Conservation (phyloP, 2,329 filamentous ascomycete genomes). For the Clarireedia hainanense region DNA sequence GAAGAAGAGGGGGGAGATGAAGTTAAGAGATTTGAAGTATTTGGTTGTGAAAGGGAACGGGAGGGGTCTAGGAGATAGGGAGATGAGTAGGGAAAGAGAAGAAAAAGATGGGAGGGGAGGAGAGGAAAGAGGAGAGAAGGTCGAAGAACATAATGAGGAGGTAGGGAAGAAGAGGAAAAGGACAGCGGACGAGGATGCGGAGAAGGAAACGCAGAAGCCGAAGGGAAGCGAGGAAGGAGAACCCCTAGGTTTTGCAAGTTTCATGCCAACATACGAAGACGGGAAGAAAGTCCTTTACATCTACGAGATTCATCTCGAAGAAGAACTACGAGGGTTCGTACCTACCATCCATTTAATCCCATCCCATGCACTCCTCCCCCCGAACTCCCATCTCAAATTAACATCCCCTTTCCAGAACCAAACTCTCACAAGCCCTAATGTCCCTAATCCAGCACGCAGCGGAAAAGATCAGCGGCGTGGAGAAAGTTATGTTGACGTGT, state of each 20-base stretch:
- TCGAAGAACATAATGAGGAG: neutral
- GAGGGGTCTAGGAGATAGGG: neutral
- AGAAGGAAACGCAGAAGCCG: neutral
- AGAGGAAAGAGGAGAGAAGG: neutral
- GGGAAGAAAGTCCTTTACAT: slow-evolving; percentile 62
- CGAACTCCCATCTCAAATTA: neutral
- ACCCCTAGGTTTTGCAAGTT: slow-evolving; percentile 52
- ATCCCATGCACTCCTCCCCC: neutral
- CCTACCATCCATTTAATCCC: neutral
- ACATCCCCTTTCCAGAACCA: slow-evolving; percentile 38
- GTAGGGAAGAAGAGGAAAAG: neutral
- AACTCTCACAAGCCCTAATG: slow-evolving; percentile 56
- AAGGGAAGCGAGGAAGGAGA: slow-evolving; percentile 14
- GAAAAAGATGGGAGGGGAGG: neutral
- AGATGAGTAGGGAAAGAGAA: neutral
- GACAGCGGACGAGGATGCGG: neutral
- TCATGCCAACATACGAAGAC: slow-evolving; percentile 66
- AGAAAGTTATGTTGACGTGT: slow-evolving; percentile 68
- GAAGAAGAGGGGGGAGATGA: slow-evolving; percentile 61
- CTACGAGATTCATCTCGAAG: slow-evolving; percentile 67
- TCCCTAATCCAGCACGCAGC: slow-evolving; percentile 45
- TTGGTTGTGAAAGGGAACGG: slow-evolving; percentile 47
- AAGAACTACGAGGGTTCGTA: slow-evolving; percentile 45
- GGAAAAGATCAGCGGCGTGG: slow-evolving; percentile 42
- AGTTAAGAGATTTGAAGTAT: slow-evolving; percentile 58